Base-by-base conservation (phyloP, 331 rosid genomes). In the Arachis monticola region DNA sequence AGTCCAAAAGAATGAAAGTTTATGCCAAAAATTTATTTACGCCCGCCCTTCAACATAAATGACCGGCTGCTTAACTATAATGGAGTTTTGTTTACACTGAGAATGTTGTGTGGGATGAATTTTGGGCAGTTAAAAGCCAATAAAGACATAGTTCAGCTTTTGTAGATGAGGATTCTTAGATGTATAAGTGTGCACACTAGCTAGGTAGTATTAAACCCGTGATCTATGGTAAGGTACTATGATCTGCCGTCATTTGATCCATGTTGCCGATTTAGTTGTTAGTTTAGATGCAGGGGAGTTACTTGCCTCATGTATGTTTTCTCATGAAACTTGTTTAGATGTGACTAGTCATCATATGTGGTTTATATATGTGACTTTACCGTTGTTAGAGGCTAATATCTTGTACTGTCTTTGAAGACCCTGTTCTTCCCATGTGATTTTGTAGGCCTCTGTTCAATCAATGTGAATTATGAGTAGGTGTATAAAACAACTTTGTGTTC, bases 281-380 rank as follows among this genome's bases (percentile, higher is more conserved):
- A 60, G 72, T 73, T 60, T 38, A 46, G 31, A 14, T 70, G 81
- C 30, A 13, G 30, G 59, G 10, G 13, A 63, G 72, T 53, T 74
- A 64, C 63, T 64, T 58, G 30, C 31, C 69, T 67, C 30, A 3
- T 10, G 51, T 42, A n/a, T 73, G 44, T 56, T 53, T 6, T 52
- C 22, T 35, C 44, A 12, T 48, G 40, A 10, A 38, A 35, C 47
- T 74, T 58, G 57, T 40, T 10, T 69, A 52, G 27, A 11, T 46
- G 41, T 11, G 64, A 58, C 62, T 65, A 51, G 13, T 69, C 14
- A 12, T 47, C 45, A 30, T 22, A 38, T 65, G 46, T 66, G 17
- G 42, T 17, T 74, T 74, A 50, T 67, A 67, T 38, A 13, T 12
- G 51, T 56, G 45, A 58, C 55, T 62, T 81, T 8, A 64, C 52